phyloP scores from a whole-genome alignment of 345 rosid species.

The Erodium maritimum region DNA sequence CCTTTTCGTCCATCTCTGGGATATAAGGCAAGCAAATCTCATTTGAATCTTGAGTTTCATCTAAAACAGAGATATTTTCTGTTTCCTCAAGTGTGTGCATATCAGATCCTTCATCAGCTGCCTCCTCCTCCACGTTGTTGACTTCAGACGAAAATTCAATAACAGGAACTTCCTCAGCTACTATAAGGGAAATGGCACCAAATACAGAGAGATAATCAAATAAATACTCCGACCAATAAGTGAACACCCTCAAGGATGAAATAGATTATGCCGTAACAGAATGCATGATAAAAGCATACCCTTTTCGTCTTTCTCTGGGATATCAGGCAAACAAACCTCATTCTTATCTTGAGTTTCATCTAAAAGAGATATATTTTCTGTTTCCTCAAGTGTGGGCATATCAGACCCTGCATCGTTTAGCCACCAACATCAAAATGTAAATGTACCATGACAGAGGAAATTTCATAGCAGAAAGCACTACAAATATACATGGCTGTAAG shows the following conservation, averaged over 20 bases:
- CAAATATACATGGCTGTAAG: not conserved
- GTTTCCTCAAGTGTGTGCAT: too few relatives aligned
- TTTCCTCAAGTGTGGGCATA: too few relatives aligned
- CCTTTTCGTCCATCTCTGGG: not conserved
- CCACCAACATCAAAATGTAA: not conserved
- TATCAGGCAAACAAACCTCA: too few relatives aligned
- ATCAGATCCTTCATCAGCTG: slow-evolving; percentile 9
- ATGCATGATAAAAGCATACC: too few relatives aligned
- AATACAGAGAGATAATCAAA: not conserved
- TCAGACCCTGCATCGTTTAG: slow-evolving; percentile 13
- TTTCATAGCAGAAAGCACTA: not conserved
- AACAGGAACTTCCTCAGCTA: not conserved
- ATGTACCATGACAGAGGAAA: not conserved
- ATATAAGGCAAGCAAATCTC: not conserved
- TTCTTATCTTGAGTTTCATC: too few relatives aligned
- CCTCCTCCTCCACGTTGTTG: not conserved
- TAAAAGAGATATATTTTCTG: too few relatives aligned
- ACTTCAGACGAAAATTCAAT: not conserved
- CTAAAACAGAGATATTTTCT: not conserved
- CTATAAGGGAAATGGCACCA: not conserved
- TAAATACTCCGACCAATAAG: not conserved
- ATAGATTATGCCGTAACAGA: not conserved
- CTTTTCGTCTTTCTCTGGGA: too few relatives aligned
- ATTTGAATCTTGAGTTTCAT: not conserved
- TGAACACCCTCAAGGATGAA: not conserved